Evolutionary conservation across 176 grass and related monocot species (phyloP).

Genomic region (Metroxylon sagu): DNA sequence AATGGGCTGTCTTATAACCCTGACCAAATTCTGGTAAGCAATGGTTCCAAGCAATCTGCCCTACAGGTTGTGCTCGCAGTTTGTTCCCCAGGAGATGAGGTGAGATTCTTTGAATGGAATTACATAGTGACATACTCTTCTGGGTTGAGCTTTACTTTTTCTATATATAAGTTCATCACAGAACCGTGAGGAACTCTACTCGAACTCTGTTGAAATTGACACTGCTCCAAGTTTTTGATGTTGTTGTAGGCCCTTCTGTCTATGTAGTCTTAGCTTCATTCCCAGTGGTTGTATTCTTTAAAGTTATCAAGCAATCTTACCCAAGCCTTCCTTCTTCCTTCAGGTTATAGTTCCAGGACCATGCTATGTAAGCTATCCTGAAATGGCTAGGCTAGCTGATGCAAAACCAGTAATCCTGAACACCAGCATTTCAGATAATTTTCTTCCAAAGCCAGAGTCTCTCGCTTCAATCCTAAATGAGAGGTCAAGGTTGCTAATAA

Average conservation of each 20-base stretch:
- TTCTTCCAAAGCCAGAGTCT: slow-evolving; percentile 51
- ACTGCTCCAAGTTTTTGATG: too few relatives aligned
- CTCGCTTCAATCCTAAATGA: slow-evolving; percentile 65
- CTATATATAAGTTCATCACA: too few relatives aligned
- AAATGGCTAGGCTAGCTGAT: slow-evolving; percentile 82
- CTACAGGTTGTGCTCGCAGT: slow-evolving; percentile 70
- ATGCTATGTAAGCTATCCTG: slow-evolving; percentile 90
- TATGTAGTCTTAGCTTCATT: background rate
- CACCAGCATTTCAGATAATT: slow-evolving; percentile 78
- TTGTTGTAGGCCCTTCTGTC: too few relatives aligned
- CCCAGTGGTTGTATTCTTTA: background rate
- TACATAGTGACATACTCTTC: too few relatives aligned
- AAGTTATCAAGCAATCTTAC: background rate
- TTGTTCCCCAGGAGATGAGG: slow-evolving; percentile 82
- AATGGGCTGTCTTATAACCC: slow-evolving; percentile 63
- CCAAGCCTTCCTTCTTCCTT: background rate
- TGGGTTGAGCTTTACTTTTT: background rate
- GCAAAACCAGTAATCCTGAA: slow-evolving; percentile 70
- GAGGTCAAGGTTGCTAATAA: slow-evolving; percentile 75
- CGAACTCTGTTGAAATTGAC: too few relatives aligned
- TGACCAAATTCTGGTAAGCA: slow-evolving; percentile 79
- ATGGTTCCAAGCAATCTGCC: slow-evolving; percentile 79
- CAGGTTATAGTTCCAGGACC: slow-evolving; percentile 89
- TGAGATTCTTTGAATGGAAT: slow-evolving; percentile 3
- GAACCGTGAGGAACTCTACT: too few relatives aligned